phyloP scores from a whole-genome alignment of 1,139 yeast species.

The Candida frijolesensis region DNA sequence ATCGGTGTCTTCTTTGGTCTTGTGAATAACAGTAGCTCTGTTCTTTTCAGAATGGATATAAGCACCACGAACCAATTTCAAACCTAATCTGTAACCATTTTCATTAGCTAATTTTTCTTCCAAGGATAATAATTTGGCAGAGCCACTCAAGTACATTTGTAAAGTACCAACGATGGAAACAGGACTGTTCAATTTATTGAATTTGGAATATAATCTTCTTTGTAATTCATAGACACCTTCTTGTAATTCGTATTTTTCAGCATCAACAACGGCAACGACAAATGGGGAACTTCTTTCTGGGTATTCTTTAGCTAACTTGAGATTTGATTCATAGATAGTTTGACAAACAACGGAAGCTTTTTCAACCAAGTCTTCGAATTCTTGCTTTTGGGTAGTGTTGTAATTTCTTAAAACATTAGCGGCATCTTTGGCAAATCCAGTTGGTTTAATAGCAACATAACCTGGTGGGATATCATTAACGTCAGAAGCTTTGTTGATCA shows the following conservation, averaged over 20 bases:
- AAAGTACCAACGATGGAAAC: conserved; percentile 85
- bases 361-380: conserved; percentile 62
- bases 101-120: conserved; percentile 69
- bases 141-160: conserved; percentile 85
- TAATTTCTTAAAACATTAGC: conserved; percentile 71
- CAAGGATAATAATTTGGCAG: conserved; percentile 58
- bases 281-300: conserved; percentile 78
- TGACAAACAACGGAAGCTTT: conserved; percentile 63
- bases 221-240: conserved; percentile 91
- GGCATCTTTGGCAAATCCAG: conserved; percentile 82
- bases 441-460: conserved; percentile 89
- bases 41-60: conserved; percentile 88
- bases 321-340: conserved; percentile 59
- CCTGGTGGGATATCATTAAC: conserved; percentile 75
- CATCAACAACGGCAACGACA: conserved; percentile 87
- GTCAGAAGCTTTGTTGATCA: conserved; percentile 46
- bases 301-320: conserved; percentile 47
- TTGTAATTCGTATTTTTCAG: conserved; percentile 87
- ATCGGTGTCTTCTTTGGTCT: conserved; percentile 78
- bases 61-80: conserved; percentile 97
- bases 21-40: conserved; percentile 67
- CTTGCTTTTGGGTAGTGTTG: conserved; percentile 39
- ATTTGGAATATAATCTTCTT: conserved; percentile 74
- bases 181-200: conserved; percentile 61
- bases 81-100: conserved; percentile 72